phyloP scores from a whole-genome alignment of 805 yeast species.

The Candida morakotiae region DNA sequence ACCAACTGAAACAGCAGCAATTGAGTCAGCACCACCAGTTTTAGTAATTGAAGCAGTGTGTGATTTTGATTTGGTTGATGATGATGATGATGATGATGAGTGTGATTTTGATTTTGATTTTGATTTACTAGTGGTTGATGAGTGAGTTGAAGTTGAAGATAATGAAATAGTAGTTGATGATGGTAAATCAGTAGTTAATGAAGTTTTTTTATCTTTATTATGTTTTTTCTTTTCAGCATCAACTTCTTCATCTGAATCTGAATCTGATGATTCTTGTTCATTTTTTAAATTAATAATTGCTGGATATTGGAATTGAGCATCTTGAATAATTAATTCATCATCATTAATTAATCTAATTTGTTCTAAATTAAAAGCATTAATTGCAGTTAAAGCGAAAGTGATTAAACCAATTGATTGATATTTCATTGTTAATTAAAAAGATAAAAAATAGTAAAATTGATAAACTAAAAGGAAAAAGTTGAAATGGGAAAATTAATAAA shows the following conservation, averaged over 20 bases:
- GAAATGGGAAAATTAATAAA: too few relatives aligned
- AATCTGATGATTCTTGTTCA: constrained; percentile 3
- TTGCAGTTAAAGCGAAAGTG: constrained; percentile 7
- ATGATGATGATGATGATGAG: constrained; percentile 3
- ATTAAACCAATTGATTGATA: constrained; percentile 7
- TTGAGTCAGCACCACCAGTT: constrained; percentile 11
- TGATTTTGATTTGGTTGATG: constrained; percentile 7
- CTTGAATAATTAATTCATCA: constrained; percentile 9
- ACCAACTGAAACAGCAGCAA: constrained; percentile 8
- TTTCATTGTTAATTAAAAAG: constrained; percentile 5
- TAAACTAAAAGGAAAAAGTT: too few relatives aligned
- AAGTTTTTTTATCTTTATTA: constrained; percentile 2
- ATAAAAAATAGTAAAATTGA: not conserved
- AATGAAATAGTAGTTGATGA: constrained; percentile 1
- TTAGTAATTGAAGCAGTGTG: constrained; percentile 12
- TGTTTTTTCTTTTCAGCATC: not conserved
- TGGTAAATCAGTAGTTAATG: not conserved
- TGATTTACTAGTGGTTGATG: not conserved
- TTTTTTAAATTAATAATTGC: constrained; percentile 7
- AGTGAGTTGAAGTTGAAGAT: constrained; percentile 1
- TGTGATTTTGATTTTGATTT: constrained; percentile 1
- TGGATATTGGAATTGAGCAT: constrained; percentile 8
- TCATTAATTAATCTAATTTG: constrained; percentile 8
- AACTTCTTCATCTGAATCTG: not conserved
- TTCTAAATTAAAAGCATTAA: constrained; percentile 9